Evolutionary conservation across 176 grass and related monocot genomes (phyloP), one percentile per base, ranked within the genome.

Genomic region (Luzula sylvatica): DNA sequence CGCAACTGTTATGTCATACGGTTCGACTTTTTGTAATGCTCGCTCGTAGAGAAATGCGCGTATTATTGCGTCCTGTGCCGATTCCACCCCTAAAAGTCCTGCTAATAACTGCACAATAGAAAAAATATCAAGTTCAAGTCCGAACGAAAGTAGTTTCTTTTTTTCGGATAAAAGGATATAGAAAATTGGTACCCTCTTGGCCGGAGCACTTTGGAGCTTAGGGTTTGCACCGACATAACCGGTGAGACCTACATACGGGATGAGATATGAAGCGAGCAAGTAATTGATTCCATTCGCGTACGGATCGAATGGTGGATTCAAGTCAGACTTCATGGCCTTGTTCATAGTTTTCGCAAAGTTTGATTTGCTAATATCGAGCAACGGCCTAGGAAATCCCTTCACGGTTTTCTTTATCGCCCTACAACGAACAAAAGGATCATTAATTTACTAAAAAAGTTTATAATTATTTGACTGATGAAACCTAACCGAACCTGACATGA

Each of bases 1-100:
- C 14, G 84, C 90, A 24, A 82, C 74, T 12, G 77, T 87, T 65
- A 82, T 44, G 19, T 52, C 29, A 39, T 79, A 79, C 24, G 77
- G 82, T 18, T 67, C 6, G 62, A 89, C 40, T 2, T 38, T 72
- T 27, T 66, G 45, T 47, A 70, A 15, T 21, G 64, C 77, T 13
- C 61, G 67, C 77, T 96, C 70, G 44, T 89, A 96, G 23, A 96
- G 58, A 38, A 82, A 53, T 23, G 40, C 72, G 18, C 84, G 64
- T 72, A 95, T 95, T 61, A 95, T 80, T 20, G 84, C 84, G 28
- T 96, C 90, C 67, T 96, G 90, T 2, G 84, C 90, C 0, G 90
- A 75, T 67, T 96, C 90, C 70, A 96, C 90, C 0, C 55, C 84
- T 20, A 96, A 26, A 32, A 96, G 52, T 30, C 84, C 90, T 3